Conservation (phyloP, 2,329 filamentous ascomycete species). For the Cladosporium sp. region DNA sequence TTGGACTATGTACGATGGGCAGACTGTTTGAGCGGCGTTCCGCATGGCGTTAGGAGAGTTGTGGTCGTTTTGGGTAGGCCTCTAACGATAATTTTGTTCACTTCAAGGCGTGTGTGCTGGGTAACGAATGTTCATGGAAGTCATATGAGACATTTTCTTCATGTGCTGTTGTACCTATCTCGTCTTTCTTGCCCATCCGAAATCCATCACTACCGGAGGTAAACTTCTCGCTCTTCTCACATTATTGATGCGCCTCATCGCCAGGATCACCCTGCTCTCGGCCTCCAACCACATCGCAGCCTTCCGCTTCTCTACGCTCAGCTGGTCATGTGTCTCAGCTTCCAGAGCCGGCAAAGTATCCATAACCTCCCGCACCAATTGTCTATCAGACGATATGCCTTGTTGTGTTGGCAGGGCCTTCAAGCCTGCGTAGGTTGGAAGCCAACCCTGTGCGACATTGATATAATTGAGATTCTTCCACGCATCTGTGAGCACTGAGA, state of each 20-base stretch:
- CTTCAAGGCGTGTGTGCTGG: background rate
- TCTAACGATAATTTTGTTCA: background rate
- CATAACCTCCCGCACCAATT: slow-evolving; percentile 40
- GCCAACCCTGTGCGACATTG: slow-evolving; percentile 49
- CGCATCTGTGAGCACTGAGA: slow-evolving; percentile 42
- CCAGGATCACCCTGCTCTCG: slow-evolving; percentile 40
- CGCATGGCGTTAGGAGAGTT: background rate
- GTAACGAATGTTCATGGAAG: background rate
- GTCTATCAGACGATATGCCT: slow-evolving; percentile 29
- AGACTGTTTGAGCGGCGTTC: background rate
- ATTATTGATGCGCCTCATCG: slow-evolving; percentile 38
- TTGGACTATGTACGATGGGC: background rate
- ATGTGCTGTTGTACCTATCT: slow-evolving; percentile 2
- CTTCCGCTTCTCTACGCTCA: slow-evolving; percentile 33
- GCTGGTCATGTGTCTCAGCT: slow-evolving; percentile 15
- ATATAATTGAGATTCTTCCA: slow-evolving; percentile 50
- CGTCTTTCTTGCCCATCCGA: slow-evolving; percentile 26
- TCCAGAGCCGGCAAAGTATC: slow-evolving; percentile 31
- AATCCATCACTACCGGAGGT: slow-evolving; percentile 34
- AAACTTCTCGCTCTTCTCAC: slow-evolving; percentile 26
- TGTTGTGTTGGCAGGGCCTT: slow-evolving; percentile 38
- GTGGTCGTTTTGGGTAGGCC: background rate
- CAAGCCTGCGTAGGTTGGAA: slow-evolving; percentile 37
- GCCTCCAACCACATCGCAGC: slow-evolving; percentile 42
- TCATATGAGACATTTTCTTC: background rate